Evolutionary conservation across 73 alveolate genomes (phyloP).

Genomic region (Paramecium octaurelia): DNA sequence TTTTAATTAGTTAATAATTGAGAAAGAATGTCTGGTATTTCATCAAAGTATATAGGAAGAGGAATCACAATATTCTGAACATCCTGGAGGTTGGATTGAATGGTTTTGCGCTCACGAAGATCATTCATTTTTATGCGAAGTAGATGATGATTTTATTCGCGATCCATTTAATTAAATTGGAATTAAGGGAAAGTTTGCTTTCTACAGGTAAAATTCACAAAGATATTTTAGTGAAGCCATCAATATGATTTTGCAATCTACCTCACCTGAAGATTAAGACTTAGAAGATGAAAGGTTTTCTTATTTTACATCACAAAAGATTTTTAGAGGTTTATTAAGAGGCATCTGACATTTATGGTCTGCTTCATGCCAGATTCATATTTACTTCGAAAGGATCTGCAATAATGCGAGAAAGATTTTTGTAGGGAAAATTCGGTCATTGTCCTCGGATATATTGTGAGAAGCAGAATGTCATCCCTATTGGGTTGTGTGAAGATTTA

Average conservation of each 20-base stretch:
- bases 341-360: conserved; percentile 87
- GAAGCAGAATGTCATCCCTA: conserved; percentile 84
- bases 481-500: conserved; percentile 84
- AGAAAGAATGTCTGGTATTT: conserved; percentile 48
- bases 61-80: conserved; percentile 46
- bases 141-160: conserved; percentile 85
- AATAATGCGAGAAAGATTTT: conserved; percentile 73
- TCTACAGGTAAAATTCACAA: conserved; percentile 46
- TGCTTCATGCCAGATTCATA: conserved; percentile 85
- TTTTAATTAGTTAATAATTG: not conserved
- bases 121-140: conserved; percentile 83
- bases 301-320: conserved; percentile 37
- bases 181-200: conserved; percentile 45
- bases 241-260: conserved; percentile 82
- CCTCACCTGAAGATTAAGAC: conserved; percentile 83
- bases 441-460: conserved; percentile 94
- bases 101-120: conserved; percentile 94
- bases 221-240: conserved; percentile 57
- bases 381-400: conserved; percentile 77
- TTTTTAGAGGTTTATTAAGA: conserved; percentile 84
- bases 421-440: conserved; percentile 75
- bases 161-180: conserved; percentile 79
- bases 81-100: conserved; percentile 80
- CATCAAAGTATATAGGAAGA: not conserved
- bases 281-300: conserved; percentile 74